phyloP scores from a whole-genome alignment of 2,329 filamentous ascomycete species.

The Pseudogymnoascus sp. region DNA sequence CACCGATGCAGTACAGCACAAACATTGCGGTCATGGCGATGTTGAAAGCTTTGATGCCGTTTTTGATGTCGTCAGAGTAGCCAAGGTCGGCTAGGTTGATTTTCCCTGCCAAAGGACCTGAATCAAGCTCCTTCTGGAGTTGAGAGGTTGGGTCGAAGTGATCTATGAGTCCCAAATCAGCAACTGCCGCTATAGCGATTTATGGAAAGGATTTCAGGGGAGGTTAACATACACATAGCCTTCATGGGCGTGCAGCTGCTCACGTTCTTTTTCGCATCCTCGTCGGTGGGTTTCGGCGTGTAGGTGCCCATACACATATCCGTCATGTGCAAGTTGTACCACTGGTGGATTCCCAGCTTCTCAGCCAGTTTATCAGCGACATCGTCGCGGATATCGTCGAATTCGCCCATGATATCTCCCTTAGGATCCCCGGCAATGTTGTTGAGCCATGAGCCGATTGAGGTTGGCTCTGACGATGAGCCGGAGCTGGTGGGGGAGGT shows the following conservation, averaged over 20 bases:
- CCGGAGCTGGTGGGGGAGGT: constrained; percentile 19
- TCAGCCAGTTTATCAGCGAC: constrained; percentile 34
- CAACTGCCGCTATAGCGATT: background rate
- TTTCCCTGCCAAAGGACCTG: constrained; percentile 26
- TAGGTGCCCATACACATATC: constrained; percentile 48
- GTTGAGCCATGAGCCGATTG: constrained; percentile 20
- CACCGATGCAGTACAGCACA: constrained; percentile 51
- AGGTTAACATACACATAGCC: constrained; percentile 37
- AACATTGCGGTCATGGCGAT: constrained; percentile 45
- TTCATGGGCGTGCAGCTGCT: constrained; percentile 47
- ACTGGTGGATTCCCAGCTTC: constrained; percentile 49
- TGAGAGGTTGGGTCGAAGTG: constrained; percentile 47
- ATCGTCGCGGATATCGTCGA: constrained; percentile 32
- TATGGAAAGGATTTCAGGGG: background rate
- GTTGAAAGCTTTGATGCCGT: constrained; percentile 44
- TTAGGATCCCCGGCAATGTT: constrained; percentile 27
- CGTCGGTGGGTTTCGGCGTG: constrained; percentile 27
- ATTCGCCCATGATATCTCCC: constrained; percentile 13
- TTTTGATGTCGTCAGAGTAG: constrained; percentile 49
- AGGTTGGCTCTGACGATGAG: constrained; percentile 18
- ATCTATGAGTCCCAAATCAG: constrained; percentile 19
- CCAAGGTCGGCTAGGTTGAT: constrained; percentile 45
- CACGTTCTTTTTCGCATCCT: constrained; percentile 41
- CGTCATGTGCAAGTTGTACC: constrained; percentile 54
- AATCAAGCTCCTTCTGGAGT: constrained; percentile 41